Base-by-base conservation (phyloP, 2,329 filamentous ascomycete genomes). In the Venturia oleaginea region DNA sequence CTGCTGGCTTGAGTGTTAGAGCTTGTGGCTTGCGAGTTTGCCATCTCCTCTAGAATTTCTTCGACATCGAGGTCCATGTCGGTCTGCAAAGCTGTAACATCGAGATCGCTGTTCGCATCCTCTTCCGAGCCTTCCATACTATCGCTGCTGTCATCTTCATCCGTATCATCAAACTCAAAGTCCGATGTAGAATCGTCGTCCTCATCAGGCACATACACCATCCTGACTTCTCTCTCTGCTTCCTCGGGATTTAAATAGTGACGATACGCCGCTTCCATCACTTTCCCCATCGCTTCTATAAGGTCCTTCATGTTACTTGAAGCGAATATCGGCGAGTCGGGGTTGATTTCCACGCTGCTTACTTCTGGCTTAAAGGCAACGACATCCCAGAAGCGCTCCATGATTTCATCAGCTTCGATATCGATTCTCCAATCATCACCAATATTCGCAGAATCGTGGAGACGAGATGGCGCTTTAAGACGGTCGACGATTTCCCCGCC, bases 311-410 rank as follows among this genome's bases (percentile, higher is more conserved):
- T 57, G 13, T 57, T 57, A 5, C 13, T 57, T n/a, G 30, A 34
- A 7, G 30, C 11, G 22, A 11, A 51, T 6, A 13, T 1, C 34
- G 30, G 30, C 5, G 15, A 6, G 22, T 57, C 27, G 5, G n/a
- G n/a, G n/a, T 34, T 8, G 19, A 32, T 3, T 30, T 34, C 51
- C 19, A 2, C 30, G 17, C 27, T 34, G 2, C 8, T 15, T 6
- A 27, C 5, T 19, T 57, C 27, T 57, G 51, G 17, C 51, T 34
- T 34, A 30, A 57, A n/a, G 17, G 30, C 51, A 34, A n/a, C 34
- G 17, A 57, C 30, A 34, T 57, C 51, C 51, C 51, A 57, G 51
- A 57, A 57, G 15, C 51, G 51, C 51, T 57, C 51, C 51, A 57
- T 57, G 51, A 57, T 57, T 8, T 57, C 51, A 7, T 19, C 51